These are phyloP conservation scores for Physcia stellaris DNA, from an alignment of 495 filamentous ascomycete species.

Conservation along the genomic window DNA sequence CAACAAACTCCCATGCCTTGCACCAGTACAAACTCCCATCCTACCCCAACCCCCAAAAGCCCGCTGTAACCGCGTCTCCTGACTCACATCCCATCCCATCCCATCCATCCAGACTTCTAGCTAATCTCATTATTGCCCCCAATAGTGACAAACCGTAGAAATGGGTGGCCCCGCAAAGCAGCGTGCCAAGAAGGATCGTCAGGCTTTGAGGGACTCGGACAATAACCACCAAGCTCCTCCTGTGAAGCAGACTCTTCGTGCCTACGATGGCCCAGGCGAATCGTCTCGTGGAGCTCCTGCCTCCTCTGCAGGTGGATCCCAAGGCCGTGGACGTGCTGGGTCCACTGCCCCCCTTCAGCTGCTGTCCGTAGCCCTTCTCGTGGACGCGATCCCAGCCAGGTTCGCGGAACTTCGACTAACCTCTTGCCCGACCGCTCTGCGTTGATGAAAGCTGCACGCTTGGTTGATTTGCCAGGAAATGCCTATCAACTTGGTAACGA, in stretches of 20 bases:
- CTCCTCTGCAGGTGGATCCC: conserved; percentile 1
- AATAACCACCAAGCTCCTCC: too few relatives aligned
- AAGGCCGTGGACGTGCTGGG: conserved; percentile 64
- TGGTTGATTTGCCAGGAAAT: too few relatives aligned
- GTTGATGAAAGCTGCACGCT: too few relatives aligned
- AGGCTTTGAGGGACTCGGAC: not conserved
- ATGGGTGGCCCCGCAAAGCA: conserved; percentile 5
- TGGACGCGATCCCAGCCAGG: too few relatives aligned
- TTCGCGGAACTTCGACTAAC: too few relatives aligned
- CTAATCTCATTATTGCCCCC: not conserved
- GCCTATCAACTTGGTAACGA: too few relatives aligned
- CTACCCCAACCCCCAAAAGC: not conserved
- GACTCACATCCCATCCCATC: too few relatives aligned
- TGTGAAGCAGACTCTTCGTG: too few relatives aligned
- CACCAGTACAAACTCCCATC: not conserved
- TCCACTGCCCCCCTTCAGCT: conserved; percentile 20
- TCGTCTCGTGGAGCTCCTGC: not conserved
- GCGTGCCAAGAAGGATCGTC: conserved; percentile 4
- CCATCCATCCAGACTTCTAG: not conserved
- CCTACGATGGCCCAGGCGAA: not conserved
- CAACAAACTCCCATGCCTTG: not conserved
- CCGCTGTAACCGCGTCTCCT: not conserved
- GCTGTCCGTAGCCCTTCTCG: too few relatives aligned
- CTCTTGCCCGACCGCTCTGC: too few relatives aligned
- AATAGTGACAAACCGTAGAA: not conserved